Percentiles rank a stretch among this genome's conserved stretches.
Conservation (phyloP, 2,329 filamentous ascomycete genomes). For the Akanthomyces lecanii region DNA sequence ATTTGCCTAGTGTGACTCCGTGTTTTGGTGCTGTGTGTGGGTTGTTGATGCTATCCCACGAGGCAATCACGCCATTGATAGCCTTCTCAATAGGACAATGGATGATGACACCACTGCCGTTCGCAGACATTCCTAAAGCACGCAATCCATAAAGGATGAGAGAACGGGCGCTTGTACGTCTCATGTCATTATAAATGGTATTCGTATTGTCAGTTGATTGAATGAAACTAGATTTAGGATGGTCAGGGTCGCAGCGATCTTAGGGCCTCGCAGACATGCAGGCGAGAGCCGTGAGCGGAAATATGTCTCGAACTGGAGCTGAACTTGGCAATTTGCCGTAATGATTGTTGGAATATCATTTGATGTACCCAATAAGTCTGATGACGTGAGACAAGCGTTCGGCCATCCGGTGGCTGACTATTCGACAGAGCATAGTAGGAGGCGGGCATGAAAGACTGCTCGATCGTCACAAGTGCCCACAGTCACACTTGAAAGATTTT, state of each 20-base stretch:
- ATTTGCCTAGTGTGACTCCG: neutral
- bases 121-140: neutral
- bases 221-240: neutral
- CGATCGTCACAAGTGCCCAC: too few species aligned
- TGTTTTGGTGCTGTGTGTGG: neutral
- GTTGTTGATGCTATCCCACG: slow-evolving; percentile 15
- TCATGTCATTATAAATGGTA: neutral
- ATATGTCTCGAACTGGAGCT: neutral
- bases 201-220: neutral
- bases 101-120: slow-evolving; percentile 4
- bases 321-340: too few species aligned
- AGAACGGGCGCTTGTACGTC: neutral
- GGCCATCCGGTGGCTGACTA: too few species aligned
- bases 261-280: neutral
- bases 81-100: neutral
- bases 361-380: too few species aligned
- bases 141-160: slow-evolving; percentile 1
- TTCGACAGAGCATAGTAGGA: too few species aligned
- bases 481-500: too few species aligned
- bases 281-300: neutral
- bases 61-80: slow-evolving; percentile 15
- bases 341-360: too few species aligned
- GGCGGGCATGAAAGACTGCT: too few species aligned
- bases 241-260: neutral
- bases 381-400: too few species aligned